Conservation (phyloP, 1,139 yeast genomes). For the Hansenula lynferdii region DNA sequence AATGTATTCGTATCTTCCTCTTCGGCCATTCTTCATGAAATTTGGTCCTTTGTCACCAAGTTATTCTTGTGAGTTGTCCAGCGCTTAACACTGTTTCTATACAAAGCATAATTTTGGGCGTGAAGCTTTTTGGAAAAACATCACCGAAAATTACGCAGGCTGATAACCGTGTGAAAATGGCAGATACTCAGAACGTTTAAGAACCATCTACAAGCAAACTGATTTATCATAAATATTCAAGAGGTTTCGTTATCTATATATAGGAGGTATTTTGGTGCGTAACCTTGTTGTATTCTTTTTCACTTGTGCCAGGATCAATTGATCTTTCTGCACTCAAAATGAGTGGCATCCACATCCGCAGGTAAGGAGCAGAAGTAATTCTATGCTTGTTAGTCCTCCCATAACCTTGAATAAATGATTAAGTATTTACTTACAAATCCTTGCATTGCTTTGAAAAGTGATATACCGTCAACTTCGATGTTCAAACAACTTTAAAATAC, state of each 20-base stretch:
- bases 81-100: too few species aligned
- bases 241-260: background rate
- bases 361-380: slow-evolving; percentile 23
- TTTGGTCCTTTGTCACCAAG: background rate
- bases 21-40: background rate
- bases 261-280: background rate
- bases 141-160: too few species aligned
- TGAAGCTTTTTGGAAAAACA: too few species aligned
- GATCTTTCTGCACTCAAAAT: slow-evolving; percentile 23
- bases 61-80: background rate
- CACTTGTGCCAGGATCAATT: background rate
- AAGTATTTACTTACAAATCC: slow-evolving; percentile 16
- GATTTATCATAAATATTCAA: background rate
- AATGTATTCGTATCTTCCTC: background rate
- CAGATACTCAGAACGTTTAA: too few species aligned
- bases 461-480: slow-evolving; percentile 16
- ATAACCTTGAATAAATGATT: too few species aligned
- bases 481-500: slow-evolving; percentile 17
- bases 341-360: slow-evolving; percentile 17
- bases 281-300: background rate
- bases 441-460: slow-evolving; percentile 21
- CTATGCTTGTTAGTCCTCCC: slow-evolving; percentile 4
- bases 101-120: too few species aligned
- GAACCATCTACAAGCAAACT: too few species aligned
- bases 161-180: too few species aligned